Conservation (phyloP, 441 rosid genomes). For the Cnidoscolus chayamansa region DNA sequence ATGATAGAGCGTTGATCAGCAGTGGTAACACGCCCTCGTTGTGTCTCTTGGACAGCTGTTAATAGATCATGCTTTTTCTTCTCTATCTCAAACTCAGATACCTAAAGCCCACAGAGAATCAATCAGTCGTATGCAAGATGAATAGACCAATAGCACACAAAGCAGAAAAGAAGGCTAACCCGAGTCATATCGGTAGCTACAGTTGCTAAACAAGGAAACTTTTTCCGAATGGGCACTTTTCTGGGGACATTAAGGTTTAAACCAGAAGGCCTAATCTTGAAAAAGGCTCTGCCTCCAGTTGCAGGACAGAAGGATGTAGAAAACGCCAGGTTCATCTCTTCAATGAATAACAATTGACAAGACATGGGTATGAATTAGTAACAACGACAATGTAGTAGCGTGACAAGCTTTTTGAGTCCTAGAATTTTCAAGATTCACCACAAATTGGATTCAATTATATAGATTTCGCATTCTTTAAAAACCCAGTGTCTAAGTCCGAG, state of each 20-base stretch:
- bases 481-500: background rate
- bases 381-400: background rate
- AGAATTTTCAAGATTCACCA: background rate
- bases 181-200: conserved; percentile 35
- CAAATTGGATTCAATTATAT: background rate
- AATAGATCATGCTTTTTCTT: conserved; percentile 61
- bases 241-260: conserved; percentile 20
- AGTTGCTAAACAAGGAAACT: conserved; percentile 42
- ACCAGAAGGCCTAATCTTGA: conserved; percentile 30
- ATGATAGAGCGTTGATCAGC: conserved; percentile 70
- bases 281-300: conserved; percentile 26
- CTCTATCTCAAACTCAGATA: conserved; percentile 57
- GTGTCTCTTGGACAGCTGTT: conserved; percentile 65
- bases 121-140: background rate
- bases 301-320: conserved; percentile 36
- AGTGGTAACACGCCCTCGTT: conserved; percentile 58
- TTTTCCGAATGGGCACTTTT: conserved; percentile 28
- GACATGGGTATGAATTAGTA: background rate
- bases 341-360: background rate
- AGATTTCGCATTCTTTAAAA: background rate
- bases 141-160: background rate
- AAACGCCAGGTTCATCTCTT: conserved; percentile 54
- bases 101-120: conserved; percentile 36
- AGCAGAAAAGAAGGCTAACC: conserved; percentile 39
- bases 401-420: background rate